Conservation (phyloP, 2,329 filamentous ascomycete species). For the Colletotrichum sp. region DNA sequence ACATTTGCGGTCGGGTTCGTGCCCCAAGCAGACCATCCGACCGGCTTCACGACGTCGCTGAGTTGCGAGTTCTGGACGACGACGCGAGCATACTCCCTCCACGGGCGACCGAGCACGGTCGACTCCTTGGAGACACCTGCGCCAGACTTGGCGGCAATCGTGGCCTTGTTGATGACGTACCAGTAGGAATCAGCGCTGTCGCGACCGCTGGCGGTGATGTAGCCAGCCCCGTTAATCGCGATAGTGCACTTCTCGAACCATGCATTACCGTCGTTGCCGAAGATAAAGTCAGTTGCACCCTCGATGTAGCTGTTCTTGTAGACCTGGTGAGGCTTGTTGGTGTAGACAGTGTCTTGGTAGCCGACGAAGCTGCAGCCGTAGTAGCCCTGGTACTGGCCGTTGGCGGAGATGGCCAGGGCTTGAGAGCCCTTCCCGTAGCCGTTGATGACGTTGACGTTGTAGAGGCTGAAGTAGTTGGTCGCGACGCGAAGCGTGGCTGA, state of each 20-base stretch:
- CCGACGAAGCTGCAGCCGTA: constrained; percentile 52
- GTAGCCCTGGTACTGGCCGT: constrained; percentile 50
- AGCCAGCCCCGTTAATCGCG: constrained; percentile 37
- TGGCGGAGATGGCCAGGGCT: constrained; percentile 52
- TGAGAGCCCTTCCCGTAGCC: constrained; percentile 52
- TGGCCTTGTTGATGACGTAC: constrained; percentile 52
- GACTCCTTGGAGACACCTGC: constrained; percentile 39
- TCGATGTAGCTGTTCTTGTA: constrained; percentile 49
- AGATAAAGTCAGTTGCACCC: constrained; percentile 57
- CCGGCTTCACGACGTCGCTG: constrained; percentile 59
- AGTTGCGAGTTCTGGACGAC: constrained; percentile 55
- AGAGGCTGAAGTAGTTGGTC: constrained; percentile 60
- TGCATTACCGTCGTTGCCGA: constrained; percentile 44
- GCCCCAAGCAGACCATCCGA: constrained; percentile 65
- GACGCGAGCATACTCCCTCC: constrained; percentile 51
- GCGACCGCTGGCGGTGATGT: constrained; percentile 50
- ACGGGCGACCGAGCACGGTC: constrained; percentile 54
- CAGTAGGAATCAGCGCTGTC: constrained; percentile 43
- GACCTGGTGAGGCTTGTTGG: constrained; percentile 51
- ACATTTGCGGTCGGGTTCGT: constrained; percentile 56
- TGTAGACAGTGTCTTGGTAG: constrained; percentile 56
- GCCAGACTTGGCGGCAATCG: constrained; percentile 42
- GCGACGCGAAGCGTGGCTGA: constrained; percentile 53
- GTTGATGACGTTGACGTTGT: constrained; percentile 64
- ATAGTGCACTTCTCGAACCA: constrained; percentile 51